Base-by-base conservation (phyloP, 164 flowering plant species). In the Santalum album region DNA sequence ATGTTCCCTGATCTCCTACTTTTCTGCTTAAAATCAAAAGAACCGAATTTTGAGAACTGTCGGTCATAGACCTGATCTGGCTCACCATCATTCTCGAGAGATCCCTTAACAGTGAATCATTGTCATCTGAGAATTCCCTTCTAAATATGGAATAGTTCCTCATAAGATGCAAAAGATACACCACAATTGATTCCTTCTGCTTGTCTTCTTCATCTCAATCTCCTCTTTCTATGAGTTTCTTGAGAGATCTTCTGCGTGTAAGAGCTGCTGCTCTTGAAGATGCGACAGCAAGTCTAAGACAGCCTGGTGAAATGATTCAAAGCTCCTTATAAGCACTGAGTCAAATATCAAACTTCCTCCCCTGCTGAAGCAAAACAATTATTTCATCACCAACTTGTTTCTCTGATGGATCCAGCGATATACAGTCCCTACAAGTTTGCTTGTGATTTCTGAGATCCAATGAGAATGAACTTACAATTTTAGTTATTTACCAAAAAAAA, bases 191-290 rank as follows among this genome's bases (percentile, higher is more conserved):
- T 66, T 94, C 99, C 64, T 94, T 94, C 54, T 97, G 72, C 68
- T 90, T 90, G 65, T 94, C 99, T 56, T 87, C 97, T 67, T 87
- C 97, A 14, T 64, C 50, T 4, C 87, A 83, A 36, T 97, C 90
- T n/a, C n/a, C n/a, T 67, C 84, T 77, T 57, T 84, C 95, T 58
- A 86, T 62, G 49, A 94, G 82, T 65, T 81, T 84, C 74, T 86
- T 90, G 22, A 94, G 86, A 71, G 95, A 81, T 65, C 99, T 78
- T 75, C 99, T 79, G 65, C 90, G 97, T 9, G 82, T 74, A 20
- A 94, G 89, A 49, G 97, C 96, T 25, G n/a, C n/a, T n/a, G 91
- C 87, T 61, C 95, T 79, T 4, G 97, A 90, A 54, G 99, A 94
- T 56, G 89, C 81, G 27, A 94, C 82, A 23, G 90, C 95, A 56